These are phyloP conservation scores for Coemansia sp. DNA, from an alignment of 192 early-diverging fungal species.

Conservation along the genomic window DNA sequence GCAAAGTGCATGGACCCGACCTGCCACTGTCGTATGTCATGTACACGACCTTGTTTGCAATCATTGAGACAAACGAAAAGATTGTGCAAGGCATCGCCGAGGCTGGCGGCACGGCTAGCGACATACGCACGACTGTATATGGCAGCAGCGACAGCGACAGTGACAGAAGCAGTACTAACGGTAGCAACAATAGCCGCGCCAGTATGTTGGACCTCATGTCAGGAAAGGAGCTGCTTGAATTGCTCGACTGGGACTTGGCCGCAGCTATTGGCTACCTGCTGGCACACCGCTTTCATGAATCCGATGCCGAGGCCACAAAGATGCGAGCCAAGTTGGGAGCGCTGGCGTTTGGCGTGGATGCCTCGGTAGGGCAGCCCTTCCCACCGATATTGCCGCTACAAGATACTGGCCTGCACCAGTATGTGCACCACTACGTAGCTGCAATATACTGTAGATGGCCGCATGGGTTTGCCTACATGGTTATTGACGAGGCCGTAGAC, in stretches of 20 bases:
- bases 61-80: constrained; percentile 41
- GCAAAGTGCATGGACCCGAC: constrained; percentile 2
- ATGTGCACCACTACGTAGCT: constrained; percentile 21
- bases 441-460: constrained; percentile 38
- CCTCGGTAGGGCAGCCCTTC: constrained; percentile 24
- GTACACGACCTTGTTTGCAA: constrained; percentile 44
- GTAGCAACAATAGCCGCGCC: background rate
- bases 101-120: background rate
- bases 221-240: constrained; percentile 19
- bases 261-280: constrained; percentile 44
- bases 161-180: too few relatives aligned
- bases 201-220: constrained; percentile 6
- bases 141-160: background rate
- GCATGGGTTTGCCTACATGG: constrained; percentile 50
- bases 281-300: constrained; percentile 29
- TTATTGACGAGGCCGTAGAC: constrained; percentile 45
- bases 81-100: constrained; percentile 18
- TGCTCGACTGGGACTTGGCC: constrained; percentile 54
- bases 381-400: constrained; percentile 36
- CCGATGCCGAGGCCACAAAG: constrained; percentile 6
- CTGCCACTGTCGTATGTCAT: constrained; percentile 24
- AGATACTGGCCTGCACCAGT: constrained; percentile 38
- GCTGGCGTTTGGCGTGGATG: constrained; percentile 31
- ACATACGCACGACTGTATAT: constrained; percentile 1
- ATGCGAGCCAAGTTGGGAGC: constrained; percentile 40